These are phyloP conservation scores for Termitomyces eurrhizus DNA, from an alignment of 768 basidiomycete species.

Conservation along the genomic window DNA sequence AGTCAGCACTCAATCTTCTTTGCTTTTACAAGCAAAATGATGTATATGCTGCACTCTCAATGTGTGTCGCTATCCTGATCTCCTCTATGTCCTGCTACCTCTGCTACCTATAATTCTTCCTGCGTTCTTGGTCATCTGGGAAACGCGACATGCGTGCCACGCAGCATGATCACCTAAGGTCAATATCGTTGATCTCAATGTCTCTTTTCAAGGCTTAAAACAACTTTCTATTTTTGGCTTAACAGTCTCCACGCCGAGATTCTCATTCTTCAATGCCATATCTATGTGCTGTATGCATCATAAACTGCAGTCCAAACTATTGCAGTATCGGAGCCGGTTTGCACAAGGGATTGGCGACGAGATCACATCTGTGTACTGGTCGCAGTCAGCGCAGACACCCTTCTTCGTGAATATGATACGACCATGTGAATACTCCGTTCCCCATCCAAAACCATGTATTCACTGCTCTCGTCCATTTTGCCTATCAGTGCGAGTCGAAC, in stretches of 20 bases:
- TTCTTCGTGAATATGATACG: neutral
- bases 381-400: neutral
- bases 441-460: neutral
- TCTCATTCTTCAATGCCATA: too few species aligned
- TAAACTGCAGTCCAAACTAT: neutral
- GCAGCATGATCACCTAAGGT: neutral
- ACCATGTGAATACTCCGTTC: neutral
- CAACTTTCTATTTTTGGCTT: neutral
- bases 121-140: neutral
- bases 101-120: neutral
- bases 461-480: neutral
- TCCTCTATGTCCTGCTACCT: neutral
- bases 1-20: neutral
- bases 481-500: neutral
- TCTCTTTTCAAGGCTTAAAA: neutral
- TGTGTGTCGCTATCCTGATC: neutral
- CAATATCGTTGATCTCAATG: neutral
- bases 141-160: neutral
- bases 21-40: neutral
- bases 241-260: neutral
- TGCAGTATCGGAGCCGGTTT: conserved; percentile 2
- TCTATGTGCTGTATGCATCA: too few species aligned
- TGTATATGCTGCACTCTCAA: neutral
- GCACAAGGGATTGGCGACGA: neutral
- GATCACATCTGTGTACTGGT: neutral